Base-by-base conservation (phyloP, 2,329 filamentous ascomycete species). In the Dothiorella sarmentorum region DNA sequence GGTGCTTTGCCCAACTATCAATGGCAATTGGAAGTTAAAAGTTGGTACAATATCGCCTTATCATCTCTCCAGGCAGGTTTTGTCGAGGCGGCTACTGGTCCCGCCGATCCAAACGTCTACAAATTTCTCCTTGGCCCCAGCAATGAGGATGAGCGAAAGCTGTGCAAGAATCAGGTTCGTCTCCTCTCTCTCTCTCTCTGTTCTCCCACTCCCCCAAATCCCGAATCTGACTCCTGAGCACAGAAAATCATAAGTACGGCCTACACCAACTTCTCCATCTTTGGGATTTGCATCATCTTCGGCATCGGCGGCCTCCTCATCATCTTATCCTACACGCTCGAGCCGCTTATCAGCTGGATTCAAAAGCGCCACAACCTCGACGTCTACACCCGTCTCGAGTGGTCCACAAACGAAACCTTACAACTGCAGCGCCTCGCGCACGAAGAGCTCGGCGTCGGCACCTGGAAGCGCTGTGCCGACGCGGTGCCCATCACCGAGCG, bases 231-330 rank as follows among this genome's bases (percentile, higher is more conserved):
- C n/a, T n/a, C n/a, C n/a, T n/a, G n/a, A n/a, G n/a, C n/a, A n/a
- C n/a, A 55, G 35, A 42, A 20, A 20, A 24, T 66, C 7, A 58
- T 60, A 11, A 64, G 58, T 24, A 45, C 45, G 3, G 52, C 44
- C 17, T 63, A 65, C 60, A 61, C 62, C 40, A 61, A 57, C 22
- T 60, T 68, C 33, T 63, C 59, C 27, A 60, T 68, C 15, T 60
- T 68, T 4, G 67, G 66, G 18, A 63, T 68, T 61, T 57, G 37
- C 4, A 60, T 66, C 3, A 66, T 65, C 4, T 58, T 68, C 6
- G 42, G 37, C 13, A 53, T 66, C 11, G 66, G 67, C 22, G 55
- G 53, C 9, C 9, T 68, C 9, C 44, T 67, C 17, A 65, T 68
- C n/a, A 29, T 65, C 4, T 53, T 67, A 7, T 61, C 59, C 26